Conservation (phyloP, 495 filamentous ascomycete genomes). For the Podospora didyma region DNA sequence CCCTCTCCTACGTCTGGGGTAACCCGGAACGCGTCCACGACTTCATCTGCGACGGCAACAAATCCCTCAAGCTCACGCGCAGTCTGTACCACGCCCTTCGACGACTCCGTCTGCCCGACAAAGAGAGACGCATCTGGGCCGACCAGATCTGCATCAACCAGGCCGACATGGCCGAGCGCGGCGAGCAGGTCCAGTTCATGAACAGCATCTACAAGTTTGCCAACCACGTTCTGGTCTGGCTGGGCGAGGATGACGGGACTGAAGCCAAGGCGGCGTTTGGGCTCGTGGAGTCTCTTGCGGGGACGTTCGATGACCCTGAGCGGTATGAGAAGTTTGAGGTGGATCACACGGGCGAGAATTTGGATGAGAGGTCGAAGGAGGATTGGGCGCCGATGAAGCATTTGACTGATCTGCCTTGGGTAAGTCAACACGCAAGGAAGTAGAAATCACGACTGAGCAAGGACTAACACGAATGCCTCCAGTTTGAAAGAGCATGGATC, state of each 20-base stretch:
- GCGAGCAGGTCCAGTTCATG: slow-evolving; percentile 20
- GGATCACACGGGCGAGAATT: background rate
- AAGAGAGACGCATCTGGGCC: slow-evolving; percentile 19
- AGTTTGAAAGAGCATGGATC: slow-evolving; percentile 22
- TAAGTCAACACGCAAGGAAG: background rate
- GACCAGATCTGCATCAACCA: slow-evolving; percentile 36
- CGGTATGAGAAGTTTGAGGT: background rate
- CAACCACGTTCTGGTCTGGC: slow-evolving; percentile 18
- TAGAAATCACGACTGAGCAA: background rate
- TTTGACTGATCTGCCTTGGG: background rate
- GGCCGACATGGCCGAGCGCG: slow-evolving; percentile 21
- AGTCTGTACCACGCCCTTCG: background rate
- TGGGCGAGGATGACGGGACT: slow-evolving; percentile 5
- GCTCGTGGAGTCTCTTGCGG: slow-evolving; percentile 14
- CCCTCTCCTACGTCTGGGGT: background rate
- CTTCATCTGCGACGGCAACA: background rate
- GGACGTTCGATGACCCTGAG: background rate
- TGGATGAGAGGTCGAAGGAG: background rate
- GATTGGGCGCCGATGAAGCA: background rate
- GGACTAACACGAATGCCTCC: no score
- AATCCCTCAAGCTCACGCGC: background rate
- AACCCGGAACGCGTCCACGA: background rate
- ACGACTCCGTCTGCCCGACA: background rate
- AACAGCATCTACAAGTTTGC: slow-evolving; percentile 12
- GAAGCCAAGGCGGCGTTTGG: slow-evolving; percentile 7